Evolutionary conservation across 139 green algal species (phyloP).

Genomic region (Micractinium conductrix): DNA sequence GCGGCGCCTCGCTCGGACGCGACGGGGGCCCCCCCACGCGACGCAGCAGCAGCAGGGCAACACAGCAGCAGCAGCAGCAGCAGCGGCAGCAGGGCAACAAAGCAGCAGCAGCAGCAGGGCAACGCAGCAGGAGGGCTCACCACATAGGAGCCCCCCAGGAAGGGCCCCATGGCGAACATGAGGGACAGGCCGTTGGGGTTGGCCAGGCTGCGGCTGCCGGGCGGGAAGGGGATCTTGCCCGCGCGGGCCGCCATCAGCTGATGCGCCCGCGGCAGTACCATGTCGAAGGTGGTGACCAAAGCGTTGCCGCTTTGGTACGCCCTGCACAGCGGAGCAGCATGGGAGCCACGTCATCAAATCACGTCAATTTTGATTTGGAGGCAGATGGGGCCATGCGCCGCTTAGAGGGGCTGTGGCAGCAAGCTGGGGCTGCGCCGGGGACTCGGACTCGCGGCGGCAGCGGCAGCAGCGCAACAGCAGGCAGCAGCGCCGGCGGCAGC

Average conservation of each 20-base stretch:
- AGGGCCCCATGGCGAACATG: background rate
- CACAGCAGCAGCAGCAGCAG: too few relatives aligned
- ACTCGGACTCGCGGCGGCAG: too few relatives aligned
- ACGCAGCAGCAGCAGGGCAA: too few relatives aligned
- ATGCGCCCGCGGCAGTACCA: background rate
- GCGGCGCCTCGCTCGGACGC: background rate
- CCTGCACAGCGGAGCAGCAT: background rate
- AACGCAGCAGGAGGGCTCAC: background rate
- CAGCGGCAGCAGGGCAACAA: too few relatives aligned
- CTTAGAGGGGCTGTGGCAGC: too few relatives aligned
- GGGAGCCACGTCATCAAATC: too few relatives aligned
- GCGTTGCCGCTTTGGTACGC: background rate
- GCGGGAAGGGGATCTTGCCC: background rate
- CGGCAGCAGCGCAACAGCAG: too few relatives aligned
- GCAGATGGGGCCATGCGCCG: background rate
- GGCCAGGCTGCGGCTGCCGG: background rate
- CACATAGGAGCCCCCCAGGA: background rate
- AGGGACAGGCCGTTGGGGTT: background rate
- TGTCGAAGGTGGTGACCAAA: background rate
- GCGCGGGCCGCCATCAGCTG: background rate
- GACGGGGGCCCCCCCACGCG: background rate
- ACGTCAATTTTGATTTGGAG: too few relatives aligned
- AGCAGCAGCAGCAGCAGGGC: too few relatives aligned
- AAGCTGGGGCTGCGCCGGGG: too few relatives aligned
- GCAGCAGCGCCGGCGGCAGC: background rate